These are phyloP conservation scores for Colletotrichum trifolii DNA, from an alignment of 2,329 filamentous ascomycete genomes.

Conservation along the genomic window DNA sequence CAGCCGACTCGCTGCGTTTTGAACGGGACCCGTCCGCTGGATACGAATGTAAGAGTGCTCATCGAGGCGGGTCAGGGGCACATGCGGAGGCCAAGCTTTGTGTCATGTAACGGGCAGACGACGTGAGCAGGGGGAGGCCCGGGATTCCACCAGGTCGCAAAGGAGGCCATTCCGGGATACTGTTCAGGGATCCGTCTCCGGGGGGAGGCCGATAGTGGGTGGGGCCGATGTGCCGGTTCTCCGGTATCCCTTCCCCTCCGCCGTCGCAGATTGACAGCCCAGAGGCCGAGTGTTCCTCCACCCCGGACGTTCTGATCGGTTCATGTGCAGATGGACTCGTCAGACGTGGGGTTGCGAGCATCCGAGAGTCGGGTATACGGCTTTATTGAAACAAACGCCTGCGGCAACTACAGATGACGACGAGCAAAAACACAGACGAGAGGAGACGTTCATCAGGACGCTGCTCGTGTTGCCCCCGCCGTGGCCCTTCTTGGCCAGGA, in stretches of 20 bases:
- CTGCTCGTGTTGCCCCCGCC: constrained; percentile 58
- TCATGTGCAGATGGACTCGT: background rate
- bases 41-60: too few species aligned
- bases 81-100: constrained; percentile 29
- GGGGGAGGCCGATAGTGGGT: constrained; percentile 7
- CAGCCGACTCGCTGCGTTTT: too few species aligned
- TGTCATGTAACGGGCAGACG: constrained; percentile 15
- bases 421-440: too few species aligned
- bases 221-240: constrained; percentile 10
- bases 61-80: constrained; percentile 1
- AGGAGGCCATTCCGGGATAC: background rate
- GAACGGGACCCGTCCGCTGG: too few species aligned
- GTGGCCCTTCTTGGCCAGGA: constrained; percentile 61
- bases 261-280: constrained; percentile 27
- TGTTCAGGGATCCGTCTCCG: background rate
- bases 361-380: too few species aligned
- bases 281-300: constrained; percentile 15
- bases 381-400: too few species aligned
- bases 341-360: too few species aligned
- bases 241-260: constrained; percentile 10
- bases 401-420: too few species aligned
- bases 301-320: constrained; percentile 8
- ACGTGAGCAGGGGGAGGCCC: background rate
- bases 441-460: constrained; percentile 37
- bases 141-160: background rate